Evolutionary conservation across 2,329 filamentous ascomycete genomes (phyloP).

Genomic region (Aspergillus puulaauensis): DNA sequence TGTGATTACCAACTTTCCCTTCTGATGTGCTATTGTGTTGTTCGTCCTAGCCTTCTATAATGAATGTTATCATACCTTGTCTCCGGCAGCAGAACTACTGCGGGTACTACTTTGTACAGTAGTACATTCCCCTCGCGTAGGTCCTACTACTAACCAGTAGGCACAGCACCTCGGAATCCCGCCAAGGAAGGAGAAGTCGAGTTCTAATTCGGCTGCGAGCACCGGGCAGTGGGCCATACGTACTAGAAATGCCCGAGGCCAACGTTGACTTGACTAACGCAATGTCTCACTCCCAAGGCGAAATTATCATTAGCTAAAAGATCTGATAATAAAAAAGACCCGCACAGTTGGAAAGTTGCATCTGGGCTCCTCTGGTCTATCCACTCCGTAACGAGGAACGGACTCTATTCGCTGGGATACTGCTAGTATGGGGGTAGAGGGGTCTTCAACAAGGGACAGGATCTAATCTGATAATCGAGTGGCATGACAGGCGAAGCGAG

Average conservation of each 20-base stretch:
- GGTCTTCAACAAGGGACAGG: slow-evolving; percentile 2
- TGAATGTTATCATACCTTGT: slow-evolving; percentile 13
- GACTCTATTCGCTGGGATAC: slow-evolving; percentile 13
- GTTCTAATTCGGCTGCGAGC: background rate
- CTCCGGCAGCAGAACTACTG: background rate
- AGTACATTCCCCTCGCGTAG: too few relatives aligned
- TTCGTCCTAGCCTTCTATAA: slow-evolving; percentile 23
- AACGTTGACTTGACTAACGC: background rate
- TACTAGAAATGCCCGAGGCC: background rate
- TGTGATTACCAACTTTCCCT: slow-evolving; percentile 22
- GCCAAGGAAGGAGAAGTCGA: background rate
- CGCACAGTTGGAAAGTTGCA: slow-evolving; percentile 4
- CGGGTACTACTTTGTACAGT: background rate
- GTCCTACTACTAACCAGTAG: too few relatives aligned
- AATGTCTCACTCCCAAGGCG: background rate
- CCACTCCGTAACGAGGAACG: slow-evolving; percentile 2
- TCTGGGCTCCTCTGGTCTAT: slow-evolving; percentile 19
- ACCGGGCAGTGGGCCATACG: background rate
- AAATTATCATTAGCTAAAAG: slow-evolving; percentile 16
- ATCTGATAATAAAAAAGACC: slow-evolving; percentile 23
- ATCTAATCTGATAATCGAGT: slow-evolving; percentile 16
- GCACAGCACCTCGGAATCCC: too few relatives aligned
- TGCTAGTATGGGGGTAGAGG: background rate
- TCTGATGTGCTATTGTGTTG: slow-evolving; percentile 17
- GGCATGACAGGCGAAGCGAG: slow-evolving; percentile 1